Conservation (phyloP, 176 grass and related monocot genomes). For the Aegilops bicornis region DNA sequence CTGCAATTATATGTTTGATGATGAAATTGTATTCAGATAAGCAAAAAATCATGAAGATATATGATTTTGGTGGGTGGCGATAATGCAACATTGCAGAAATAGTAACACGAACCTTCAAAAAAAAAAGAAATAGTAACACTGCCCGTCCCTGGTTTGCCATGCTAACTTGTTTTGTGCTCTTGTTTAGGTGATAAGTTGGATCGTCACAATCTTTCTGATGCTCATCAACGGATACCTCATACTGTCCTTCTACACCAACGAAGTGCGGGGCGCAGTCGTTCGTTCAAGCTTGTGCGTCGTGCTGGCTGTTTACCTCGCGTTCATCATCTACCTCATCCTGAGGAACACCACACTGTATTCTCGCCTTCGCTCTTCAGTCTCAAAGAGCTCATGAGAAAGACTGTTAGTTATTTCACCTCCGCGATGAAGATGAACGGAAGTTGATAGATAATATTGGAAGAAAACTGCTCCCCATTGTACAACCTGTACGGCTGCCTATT, state of each 20-base stretch:
- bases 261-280: conserved; percentile 64
- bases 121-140: neutral
- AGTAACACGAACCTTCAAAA: too few species aligned
- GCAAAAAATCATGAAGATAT: neutral
- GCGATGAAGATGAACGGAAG: neutral
- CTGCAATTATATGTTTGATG: neutral
- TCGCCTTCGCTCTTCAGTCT: conserved; percentile 45
- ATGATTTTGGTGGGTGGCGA: neutral
- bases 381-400: conserved; percentile 54
- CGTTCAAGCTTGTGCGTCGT: conserved; percentile 56
- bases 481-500: conserved; percentile 21
- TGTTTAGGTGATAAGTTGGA: conserved; percentile 76
- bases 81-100: neutral
- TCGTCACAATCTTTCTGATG: conserved; percentile 80
- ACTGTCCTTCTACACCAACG: conserved; percentile 66
- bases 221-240: conserved; percentile 95
- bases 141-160: neutral
- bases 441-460: conserved; percentile 14
- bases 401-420: neutral
- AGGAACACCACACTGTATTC: conserved; percentile 52
- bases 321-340: conserved; percentile 74
- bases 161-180: conserved; percentile 20
- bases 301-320: conserved; percentile 62
- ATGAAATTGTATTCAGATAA: neutral
- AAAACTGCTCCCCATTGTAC: conserved; percentile 15